Evolutionary conservation across 768 basidiomycete genomes (phyloP), one percentile per base, ranked within the genome.

Genomic region (Leccinum rimulosum): DNA sequence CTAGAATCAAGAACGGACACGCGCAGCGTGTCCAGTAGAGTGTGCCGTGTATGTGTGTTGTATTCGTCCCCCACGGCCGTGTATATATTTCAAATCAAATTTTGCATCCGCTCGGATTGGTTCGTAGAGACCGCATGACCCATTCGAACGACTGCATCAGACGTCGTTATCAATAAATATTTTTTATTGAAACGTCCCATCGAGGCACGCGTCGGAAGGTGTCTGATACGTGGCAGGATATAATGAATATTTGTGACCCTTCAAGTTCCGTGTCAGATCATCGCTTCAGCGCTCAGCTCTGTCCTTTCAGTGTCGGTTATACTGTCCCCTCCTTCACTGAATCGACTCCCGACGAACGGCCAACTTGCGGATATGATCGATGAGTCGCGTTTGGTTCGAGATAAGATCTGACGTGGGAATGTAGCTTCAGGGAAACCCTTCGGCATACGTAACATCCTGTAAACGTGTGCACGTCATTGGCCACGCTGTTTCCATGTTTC

Each of bases 401-500:
- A 52, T 36, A 25, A 36, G 52, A 36, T 36, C 31, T 19, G 8
- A 36, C 22, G 10, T 51, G 28, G n/a, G 50, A 27, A 33, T n/a
- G 52, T 22, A 22, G 19, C 8, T n/a, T 22, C 52, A 52, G 35
- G 52, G 52, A 53, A 35, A 52, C 33, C 43, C 9, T 36, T 45
- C 28, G 22, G 40, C 22, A 14, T 50, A 55, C 45, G 53, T 54
- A n/a, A 55, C 36, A 0, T 22, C 52, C 35, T 8, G 35, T 27
- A 12, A 17, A 19, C 25, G 38, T 50, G 58, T 15, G n/a, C 22
- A 36, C 45, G 64, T 19, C 12, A 25, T 31, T 51, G 17, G 50
- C 58, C 65, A 56, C 30, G 64, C 64, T 38, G 57, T 48, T 28
- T 55, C 40, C 61, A 50, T 50, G 52, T 40, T 50, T 40, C n/a